Conservation (phyloP, 768 basidiomycete species). For the Rhodotorula sphaerocarpa region DNA sequence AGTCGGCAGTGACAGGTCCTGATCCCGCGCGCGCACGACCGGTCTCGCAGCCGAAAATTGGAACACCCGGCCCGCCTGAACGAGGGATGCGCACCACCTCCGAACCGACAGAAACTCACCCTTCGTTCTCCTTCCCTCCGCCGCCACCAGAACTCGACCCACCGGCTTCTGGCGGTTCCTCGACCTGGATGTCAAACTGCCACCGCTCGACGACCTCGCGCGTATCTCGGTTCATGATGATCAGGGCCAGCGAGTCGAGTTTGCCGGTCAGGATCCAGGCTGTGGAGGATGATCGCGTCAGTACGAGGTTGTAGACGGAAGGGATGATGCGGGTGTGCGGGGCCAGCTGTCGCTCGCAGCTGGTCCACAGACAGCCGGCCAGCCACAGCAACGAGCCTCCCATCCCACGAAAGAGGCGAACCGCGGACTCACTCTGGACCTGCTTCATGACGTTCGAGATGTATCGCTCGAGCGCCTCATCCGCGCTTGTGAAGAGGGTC, state of each 20-base stretch:
- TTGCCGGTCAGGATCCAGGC: slow-evolving; percentile 90
- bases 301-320: no score
- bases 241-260: slow-evolving; percentile 87
- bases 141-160: not conserved
- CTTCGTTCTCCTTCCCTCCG: slow-evolving; percentile 44
- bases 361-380: not conserved
- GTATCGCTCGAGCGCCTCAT: slow-evolving; percentile 85
- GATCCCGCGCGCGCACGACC: no score
- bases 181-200: slow-evolving; percentile 91
- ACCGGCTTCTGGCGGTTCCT: slow-evolving; percentile 48
- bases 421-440: slow-evolving; percentile 64
- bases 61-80: no score
- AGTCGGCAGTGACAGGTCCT: no score
- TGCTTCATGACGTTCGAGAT: slow-evolving; percentile 87
- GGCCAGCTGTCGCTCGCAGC: no score
- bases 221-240: slow-evolving; percentile 91
- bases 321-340: no score
- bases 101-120: not conserved
- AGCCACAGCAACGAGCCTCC: no score
- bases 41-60: no score
- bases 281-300: slow-evolving; percentile 41
- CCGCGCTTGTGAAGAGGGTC: slow-evolving; percentile 87
- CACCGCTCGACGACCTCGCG: slow-evolving; percentile 86
- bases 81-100: not conserved
- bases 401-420: not conserved